Evolutionary conservation across 1,284 basidiomycete species (phyloP).

Genomic region (Malassezia vespertilionis): DNA sequence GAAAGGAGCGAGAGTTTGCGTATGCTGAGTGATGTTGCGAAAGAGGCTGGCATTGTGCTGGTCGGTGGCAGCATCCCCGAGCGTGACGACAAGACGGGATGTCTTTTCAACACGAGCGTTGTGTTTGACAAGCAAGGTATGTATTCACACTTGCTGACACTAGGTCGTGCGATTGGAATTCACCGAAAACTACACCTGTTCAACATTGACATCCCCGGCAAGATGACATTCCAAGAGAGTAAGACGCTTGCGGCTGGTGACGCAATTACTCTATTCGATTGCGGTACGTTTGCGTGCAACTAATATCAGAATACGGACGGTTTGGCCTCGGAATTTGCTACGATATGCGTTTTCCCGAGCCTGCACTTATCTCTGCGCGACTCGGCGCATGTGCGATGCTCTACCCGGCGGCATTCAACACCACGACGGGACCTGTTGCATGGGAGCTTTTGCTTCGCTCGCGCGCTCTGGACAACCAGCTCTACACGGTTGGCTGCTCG

Average conservation of each 20-base stretch:
- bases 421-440: conserved; percentile 85
- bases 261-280: conserved; percentile 71
- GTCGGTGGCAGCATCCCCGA: conserved; percentile 61
- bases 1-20: conserved; percentile 62
- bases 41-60: conserved; percentile 70
- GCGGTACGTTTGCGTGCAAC: conserved; percentile 52
- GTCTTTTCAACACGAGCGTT: conserved; percentile 42
- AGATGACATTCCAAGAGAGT: conserved; percentile 97
- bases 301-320: conserved; percentile 63
- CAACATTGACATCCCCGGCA: conserved; percentile 93
- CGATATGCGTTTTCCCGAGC: conserved; percentile 75
- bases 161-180: conserved; percentile 71
- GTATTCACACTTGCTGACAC: conserved; percentile 11
- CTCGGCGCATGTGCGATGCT: conserved; percentile 76
- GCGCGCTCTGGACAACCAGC: conserved; percentile 87
- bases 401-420: conserved; percentile 54
- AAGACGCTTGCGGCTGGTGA: conserved; percentile 76
- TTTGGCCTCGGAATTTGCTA: conserved; percentile 80
- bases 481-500: conserved; percentile 89
- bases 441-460: conserved; percentile 87
- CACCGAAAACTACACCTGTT: conserved; percentile 95
- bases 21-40: conserved; percentile 71
- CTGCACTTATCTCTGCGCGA: conserved; percentile 80
- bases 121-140: conserved; percentile 75
- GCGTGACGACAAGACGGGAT: conserved; percentile 29